A percentile compares a stretch with the other conserved stretches of the same genome.
Conservation (phyloP, 345 rosid species). For the Turnera subulata region DNA sequence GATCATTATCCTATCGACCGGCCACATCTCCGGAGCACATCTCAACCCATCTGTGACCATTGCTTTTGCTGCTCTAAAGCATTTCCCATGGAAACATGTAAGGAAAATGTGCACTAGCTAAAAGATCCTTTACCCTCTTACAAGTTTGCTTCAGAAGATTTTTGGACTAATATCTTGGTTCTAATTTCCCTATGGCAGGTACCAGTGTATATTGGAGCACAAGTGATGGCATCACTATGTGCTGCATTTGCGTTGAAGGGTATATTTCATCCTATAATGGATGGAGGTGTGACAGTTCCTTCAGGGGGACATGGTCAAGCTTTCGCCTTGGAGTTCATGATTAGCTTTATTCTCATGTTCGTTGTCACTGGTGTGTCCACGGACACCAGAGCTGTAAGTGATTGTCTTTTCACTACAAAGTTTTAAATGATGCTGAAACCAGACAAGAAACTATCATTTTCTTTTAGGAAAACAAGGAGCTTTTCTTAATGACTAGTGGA, state of each 20-base stretch:
- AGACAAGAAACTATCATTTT: too few relatives aligned
- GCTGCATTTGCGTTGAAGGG: conserved; percentile 71
- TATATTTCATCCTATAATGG: conserved; percentile 60
- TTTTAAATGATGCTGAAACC: neutral
- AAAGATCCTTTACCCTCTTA: neutral
- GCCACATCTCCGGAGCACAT: conserved; percentile 93
- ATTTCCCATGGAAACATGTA: conserved; percentile 83
- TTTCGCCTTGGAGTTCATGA: conserved; percentile 80
- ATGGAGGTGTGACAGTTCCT: conserved; percentile 84
- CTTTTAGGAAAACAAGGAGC: too few relatives aligned
- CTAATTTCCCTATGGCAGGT: conserved; percentile 37
- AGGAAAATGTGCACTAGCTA: neutral
- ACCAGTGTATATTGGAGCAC: conserved; percentile 68
- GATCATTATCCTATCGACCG: conserved; percentile 70
- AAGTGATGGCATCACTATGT: conserved; percentile 59
- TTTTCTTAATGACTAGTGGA: too few relatives aligned
- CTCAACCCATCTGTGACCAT: conserved; percentile 78
- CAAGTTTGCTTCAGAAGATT: neutral
- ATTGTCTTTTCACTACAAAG: neutral
- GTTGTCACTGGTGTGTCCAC: conserved; percentile 92
- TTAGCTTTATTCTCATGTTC: conserved; percentile 86
- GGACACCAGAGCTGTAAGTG: conserved; percentile 84
- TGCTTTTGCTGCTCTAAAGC: conserved; percentile 68
- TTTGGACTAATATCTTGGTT: neutral
- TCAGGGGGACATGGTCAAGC: conserved; percentile 55